Evolutionary conservation across 2,329 filamentous ascomycete genomes (phyloP), one percentile per base, ranked within the genome.

Genomic region (Penicillium sp.): DNA sequence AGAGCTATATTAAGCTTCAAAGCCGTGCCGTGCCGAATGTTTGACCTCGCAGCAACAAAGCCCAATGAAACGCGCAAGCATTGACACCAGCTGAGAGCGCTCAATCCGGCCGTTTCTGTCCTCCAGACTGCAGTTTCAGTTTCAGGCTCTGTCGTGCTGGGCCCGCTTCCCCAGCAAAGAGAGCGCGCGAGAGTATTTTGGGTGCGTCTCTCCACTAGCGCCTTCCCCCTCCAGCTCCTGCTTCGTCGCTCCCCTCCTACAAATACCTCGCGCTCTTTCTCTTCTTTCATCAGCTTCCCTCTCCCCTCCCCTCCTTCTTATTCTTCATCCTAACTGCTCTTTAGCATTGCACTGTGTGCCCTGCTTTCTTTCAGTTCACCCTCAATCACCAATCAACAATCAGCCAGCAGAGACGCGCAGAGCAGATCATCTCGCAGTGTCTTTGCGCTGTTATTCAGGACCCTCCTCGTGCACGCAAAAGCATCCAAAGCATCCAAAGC

Each of bases 281-380:
- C 61, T 43, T 59, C 55, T 59, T 59, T 57, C 54, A 51, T 26
- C 57, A 48, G 49, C 55, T 51, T 57, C 59, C 56, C 47, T 59
- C 57, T 24, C n/a, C 46, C 55, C 52, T 47, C 49, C 55, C 59
- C 38, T 40, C 24, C 28, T 55, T 57, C 53, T 55, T 33, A 60
- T 50, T 40, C 35, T 59, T 55, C 51, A 50, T 58, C 53, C 49
- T 55, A 45, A 54, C 28, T 54, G 58, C 48, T 24, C 38, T 53
- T 57, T 43, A 21, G 54, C 40, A 23, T 12, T 12, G 9, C 16
- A 14, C 16, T 12, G 40, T 20, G 20, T 12, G 9, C 16, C 16
- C 16, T 12, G 40, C 40, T 21, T 21, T 21, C 40, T 43, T 52
- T 55, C 55, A 55, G 56, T 53, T 58, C 47, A 20, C 18, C 4